Conservation (phyloP, 306 rosid genomes). For the Begonia loranthoides region DNA sequence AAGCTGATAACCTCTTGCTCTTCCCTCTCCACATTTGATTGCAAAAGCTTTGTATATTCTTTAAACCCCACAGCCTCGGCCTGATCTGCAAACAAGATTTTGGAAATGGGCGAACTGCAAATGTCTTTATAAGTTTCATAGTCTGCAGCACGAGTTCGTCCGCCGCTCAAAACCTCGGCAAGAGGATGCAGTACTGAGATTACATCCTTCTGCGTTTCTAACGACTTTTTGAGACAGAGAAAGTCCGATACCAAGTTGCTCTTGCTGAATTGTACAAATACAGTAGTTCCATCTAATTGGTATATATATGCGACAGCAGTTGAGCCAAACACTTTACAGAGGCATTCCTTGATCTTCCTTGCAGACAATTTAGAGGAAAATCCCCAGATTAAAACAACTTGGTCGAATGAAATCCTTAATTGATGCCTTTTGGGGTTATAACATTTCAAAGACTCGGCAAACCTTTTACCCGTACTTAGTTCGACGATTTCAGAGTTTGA, state of each 20-base stretch:
- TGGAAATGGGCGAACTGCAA: conserved; percentile 48
- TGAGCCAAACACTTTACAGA: conserved; percentile 54
- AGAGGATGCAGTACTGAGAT: conserved; percentile 61
- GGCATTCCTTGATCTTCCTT: conserved; percentile 37
- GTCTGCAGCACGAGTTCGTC: conserved; percentile 49
- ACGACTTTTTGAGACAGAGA: conserved; percentile 46
- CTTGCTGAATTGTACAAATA: conserved; percentile 54
- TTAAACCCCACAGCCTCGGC: conserved; percentile 50
- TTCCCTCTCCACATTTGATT: conserved; percentile 13
- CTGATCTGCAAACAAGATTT: conserved; percentile 58
- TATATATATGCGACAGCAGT: conserved; percentile 41
- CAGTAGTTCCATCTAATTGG: conserved; percentile 70
- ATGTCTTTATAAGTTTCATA: conserved; percentile 68
- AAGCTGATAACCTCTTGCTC: conserved; percentile 12
- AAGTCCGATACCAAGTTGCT: conserved; percentile 46
- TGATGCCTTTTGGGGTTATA: conserved; percentile 23
- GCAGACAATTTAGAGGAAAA: conserved; percentile 53
- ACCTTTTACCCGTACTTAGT: conserved; percentile 43
- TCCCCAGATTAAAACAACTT: conserved; percentile 71
- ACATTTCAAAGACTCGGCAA: conserved; percentile 20
- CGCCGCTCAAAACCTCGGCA: conserved; percentile 53
- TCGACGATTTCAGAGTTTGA: conserved; percentile 60
- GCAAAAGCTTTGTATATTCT: conserved; percentile 30
- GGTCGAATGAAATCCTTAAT: conserved; percentile 38
- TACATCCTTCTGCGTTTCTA: conserved; percentile 48